Evolutionary conservation across 73 alveolate species (phyloP).

Genomic region (Paramecium biaurelia): DNA sequence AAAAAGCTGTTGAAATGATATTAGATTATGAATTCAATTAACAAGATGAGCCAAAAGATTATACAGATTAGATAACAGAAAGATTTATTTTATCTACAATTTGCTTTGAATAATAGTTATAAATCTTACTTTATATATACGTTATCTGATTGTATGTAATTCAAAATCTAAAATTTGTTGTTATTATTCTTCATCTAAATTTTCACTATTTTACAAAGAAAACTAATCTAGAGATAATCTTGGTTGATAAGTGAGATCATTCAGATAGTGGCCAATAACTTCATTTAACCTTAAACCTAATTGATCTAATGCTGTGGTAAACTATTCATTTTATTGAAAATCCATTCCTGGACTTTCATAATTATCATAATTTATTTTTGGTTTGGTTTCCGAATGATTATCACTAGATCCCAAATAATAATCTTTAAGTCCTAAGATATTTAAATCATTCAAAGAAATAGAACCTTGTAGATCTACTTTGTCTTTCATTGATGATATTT

Average conservation of each 20-base stretch:
- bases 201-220: not conserved
- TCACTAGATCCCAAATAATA: not conserved
- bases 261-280: conserved; percentile 13
- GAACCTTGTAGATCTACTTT: not conserved
- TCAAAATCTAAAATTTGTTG: not conserved
- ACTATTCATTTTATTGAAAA: not conserved
- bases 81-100: conserved; percentile 25
- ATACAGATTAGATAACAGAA: conserved; percentile 20
- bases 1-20: not conserved
- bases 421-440: conserved; percentile 3
- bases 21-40: not conserved
- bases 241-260: not conserved
- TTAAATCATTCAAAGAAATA: not conserved
- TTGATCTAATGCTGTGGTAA: not conserved
- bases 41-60: not conserved
- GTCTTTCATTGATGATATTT: not conserved
- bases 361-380: not conserved
- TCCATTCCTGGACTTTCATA: not conserved
- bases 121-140: not conserved
- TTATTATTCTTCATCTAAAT: conserved; percentile 28
- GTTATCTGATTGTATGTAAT: not conserved
- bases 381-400: not conserved
- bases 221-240: not conserved
- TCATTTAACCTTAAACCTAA: conserved; percentile 18
- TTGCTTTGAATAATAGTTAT: not conserved